These are phyloP conservation scores for Crithidia sp. DNA, from an alignment of 208 protist species.

Conservation along the genomic window DNA sequence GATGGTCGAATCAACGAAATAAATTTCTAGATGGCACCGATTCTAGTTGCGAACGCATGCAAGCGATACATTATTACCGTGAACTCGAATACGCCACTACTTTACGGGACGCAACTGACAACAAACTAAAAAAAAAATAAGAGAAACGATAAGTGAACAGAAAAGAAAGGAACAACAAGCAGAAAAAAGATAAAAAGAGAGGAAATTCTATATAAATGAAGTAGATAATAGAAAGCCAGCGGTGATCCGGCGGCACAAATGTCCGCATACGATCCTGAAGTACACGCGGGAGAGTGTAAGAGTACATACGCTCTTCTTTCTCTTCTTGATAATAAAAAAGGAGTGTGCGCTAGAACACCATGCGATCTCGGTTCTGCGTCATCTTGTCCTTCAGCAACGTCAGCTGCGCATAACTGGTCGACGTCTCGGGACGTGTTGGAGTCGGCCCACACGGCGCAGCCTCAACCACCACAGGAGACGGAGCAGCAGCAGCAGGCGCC, in stretches of 20 bases:
- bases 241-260: no score
- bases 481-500: no score
- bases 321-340: neutral
- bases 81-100: no score
- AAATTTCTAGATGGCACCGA: neutral
- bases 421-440: neutral
- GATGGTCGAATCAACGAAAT: neutral
- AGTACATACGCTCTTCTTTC: no score
- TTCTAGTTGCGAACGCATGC: neutral
- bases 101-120: neutral
- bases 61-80: no score
- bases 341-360: neutral
- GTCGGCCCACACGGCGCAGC: neutral
- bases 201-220: neutral
- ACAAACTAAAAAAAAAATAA: neutral
- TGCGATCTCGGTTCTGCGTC: conserved; percentile 11
- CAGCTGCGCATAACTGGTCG: neutral
- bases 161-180: neutral
- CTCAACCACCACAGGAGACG: neutral
- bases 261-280: no score
- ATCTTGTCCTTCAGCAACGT: conserved; percentile 14
- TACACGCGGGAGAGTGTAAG: no score
- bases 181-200: neutral
- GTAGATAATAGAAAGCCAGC: neutral
- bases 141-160: neutral